Evolutionary conservation across 805 yeast genomes (phyloP).

Genomic region (Candida ponderosae): DNA sequence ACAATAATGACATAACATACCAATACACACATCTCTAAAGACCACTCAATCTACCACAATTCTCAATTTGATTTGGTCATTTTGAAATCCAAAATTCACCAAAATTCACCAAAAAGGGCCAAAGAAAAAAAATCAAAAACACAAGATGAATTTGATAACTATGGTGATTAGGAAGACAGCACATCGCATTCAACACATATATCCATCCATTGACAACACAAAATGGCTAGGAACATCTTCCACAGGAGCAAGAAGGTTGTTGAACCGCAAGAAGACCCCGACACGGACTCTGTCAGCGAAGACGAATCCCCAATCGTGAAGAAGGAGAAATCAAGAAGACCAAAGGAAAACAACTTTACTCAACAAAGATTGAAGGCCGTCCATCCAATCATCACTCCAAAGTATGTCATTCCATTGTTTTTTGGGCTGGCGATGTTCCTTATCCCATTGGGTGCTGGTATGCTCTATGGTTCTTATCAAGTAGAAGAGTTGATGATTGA

Average conservation of each 20-base stretch:
- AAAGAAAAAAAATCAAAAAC: too few relatives aligned
- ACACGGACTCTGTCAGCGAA: constrained; percentile 37
- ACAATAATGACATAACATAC: too few relatives aligned
- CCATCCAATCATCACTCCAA: constrained; percentile 85
- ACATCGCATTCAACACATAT: too few relatives aligned
- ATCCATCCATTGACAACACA: too few relatives aligned
- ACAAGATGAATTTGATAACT: too few relatives aligned
- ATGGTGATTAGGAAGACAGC: too few relatives aligned
- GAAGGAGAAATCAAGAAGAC: constrained; percentile 49
- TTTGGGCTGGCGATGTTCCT: constrained; percentile 69
- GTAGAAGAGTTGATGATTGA: constrained; percentile 70
- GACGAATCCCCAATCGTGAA: constrained; percentile 28
- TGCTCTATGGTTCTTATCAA: constrained; percentile 59
- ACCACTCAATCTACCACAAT: too few relatives aligned
- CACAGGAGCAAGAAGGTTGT: constrained; percentile 9
- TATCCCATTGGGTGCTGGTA: constrained; percentile 85
- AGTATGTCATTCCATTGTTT: constrained; percentile 77
- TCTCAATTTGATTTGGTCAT: too few relatives aligned
- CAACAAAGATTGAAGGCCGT: constrained; percentile 53
- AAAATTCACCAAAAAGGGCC: too few relatives aligned
- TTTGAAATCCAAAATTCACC: too few relatives aligned
- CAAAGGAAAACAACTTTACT: constrained; percentile 67
- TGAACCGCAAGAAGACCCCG: constrained; percentile 18
- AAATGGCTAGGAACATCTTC: constrained; percentile 20
- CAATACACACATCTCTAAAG: too few relatives aligned